These are phyloP conservation scores for Rugonectria rugulosa DNA, from an alignment of 2,329 filamentous ascomycete species.

Conservation along the genomic window DNA sequence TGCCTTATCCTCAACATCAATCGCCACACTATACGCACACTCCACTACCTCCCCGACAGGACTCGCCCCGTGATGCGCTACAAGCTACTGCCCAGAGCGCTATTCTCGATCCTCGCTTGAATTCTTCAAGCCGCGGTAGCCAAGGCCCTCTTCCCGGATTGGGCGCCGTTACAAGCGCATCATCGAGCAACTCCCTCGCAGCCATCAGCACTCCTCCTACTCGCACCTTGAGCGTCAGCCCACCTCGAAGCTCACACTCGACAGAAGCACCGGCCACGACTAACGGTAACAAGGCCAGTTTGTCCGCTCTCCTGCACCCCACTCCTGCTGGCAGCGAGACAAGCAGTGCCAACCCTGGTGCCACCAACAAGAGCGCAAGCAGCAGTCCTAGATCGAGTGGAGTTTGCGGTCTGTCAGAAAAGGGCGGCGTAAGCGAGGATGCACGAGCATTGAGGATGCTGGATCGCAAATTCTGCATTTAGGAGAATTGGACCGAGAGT, in stretches of 20 bases:
- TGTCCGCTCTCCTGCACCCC: conserved; percentile 61
- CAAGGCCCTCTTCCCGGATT: conserved; percentile 56
- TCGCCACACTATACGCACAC: conserved; percentile 43
- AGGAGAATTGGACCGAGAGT: conserved; percentile 9
- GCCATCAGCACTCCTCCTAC: conserved; percentile 53
- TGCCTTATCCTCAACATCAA: conserved; percentile 42
- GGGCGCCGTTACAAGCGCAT: conserved; percentile 42
- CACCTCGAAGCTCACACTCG: conserved; percentile 52
- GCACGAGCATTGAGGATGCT: conserved; percentile 70
- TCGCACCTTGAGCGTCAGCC: conserved; percentile 57
- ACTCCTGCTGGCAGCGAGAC: conserved; percentile 55
- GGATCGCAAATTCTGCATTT: conserved; percentile 62
- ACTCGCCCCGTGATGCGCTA: conserved; percentile 54
- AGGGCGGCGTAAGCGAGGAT: conserved; percentile 65
- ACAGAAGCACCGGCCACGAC: conserved; percentile 36
- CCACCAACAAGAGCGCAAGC: conserved; percentile 48
- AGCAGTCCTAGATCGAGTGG: conserved; percentile 48
- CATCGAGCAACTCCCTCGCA: conserved; percentile 35
- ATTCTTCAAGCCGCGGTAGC: conserved; percentile 45
- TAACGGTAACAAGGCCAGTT: conserved; percentile 50
- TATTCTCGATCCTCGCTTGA: conserved; percentile 49
- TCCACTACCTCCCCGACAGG: conserved; percentile 47
- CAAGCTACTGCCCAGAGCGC: conserved; percentile 54
- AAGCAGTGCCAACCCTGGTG: conserved; percentile 52
- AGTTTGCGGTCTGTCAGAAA: conserved; percentile 37